Evolutionary conservation across 116 monocot genomes (phyloP).

Genomic region (Iris pallida): DNA sequence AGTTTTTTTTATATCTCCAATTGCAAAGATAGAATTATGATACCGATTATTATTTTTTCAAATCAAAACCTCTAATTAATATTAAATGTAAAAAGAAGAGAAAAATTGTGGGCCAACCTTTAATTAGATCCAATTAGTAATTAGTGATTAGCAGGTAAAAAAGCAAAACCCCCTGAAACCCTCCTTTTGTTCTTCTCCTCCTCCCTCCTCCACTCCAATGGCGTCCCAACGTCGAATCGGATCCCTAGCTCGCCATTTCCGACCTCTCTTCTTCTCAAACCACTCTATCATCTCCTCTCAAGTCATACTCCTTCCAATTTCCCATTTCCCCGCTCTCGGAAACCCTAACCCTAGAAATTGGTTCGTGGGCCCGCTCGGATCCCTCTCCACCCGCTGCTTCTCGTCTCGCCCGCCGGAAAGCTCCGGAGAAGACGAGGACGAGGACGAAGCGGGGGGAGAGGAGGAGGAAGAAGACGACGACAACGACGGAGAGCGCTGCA

Average conservation of each 20-base stretch:
- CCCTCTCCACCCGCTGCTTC: slow-evolving; percentile 12
- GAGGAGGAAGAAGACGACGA: slow-evolving; percentile 21
- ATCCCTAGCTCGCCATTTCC: slow-evolving; percentile 36
- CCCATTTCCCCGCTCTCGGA: not conserved
- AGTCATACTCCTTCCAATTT: slow-evolving; percentile 7
- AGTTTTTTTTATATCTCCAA: too few species aligned
- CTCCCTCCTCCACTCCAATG: slow-evolving; percentile 5
- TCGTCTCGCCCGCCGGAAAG: slow-evolving; percentile 22
- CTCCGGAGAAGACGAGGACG: slow-evolving; percentile 25
- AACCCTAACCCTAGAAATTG: not conserved
- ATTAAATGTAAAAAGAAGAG: too few species aligned
- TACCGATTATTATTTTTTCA: too few species aligned
- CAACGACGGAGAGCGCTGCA: slow-evolving; percentile 17
- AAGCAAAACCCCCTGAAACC: too few species aligned
- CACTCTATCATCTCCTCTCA: not conserved
- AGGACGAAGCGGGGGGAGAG: slow-evolving; percentile 22
- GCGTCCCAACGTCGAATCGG: slow-evolving; percentile 40
- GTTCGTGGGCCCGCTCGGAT: not conserved
- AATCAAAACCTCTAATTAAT: too few species aligned
- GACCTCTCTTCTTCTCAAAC: slow-evolving; percentile 21
- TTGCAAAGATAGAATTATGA: too few species aligned
- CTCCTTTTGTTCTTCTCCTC: too few species aligned
- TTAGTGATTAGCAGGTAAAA: too few species aligned
- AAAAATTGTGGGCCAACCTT: too few species aligned
- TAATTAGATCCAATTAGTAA: too few species aligned